Base-by-base conservation (phyloP, 768 basidiomycete genomes). In the Boletellus ananas region DNA sequence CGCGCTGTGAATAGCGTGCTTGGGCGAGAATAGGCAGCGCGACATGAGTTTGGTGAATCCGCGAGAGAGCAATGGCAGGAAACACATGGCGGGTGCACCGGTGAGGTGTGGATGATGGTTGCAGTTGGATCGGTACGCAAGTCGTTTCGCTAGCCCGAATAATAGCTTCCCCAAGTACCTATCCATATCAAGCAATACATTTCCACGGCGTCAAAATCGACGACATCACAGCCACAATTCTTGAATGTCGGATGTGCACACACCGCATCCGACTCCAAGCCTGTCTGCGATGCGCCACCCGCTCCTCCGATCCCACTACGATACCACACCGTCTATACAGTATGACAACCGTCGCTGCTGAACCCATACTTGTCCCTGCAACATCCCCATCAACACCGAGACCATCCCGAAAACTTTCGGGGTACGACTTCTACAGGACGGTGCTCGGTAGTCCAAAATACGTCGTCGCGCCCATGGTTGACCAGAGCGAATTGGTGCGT, bases 401-500 rank as follows among this genome's bases (percentile, higher is more conserved):
- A 20, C 17, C 51, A 20, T 40, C 47, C 3, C 52, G 13, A 7
- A 89, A 86, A 64, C 71, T 85, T 11, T 69, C 65, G 11, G 94
- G 93, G 3, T 94, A 93, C 60, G 85, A 92, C 4, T 90, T 96
- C 58, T 96, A 93, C 61, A 73, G 73, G 21, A 72, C 83, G 49
- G 79, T 90, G 1, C 75, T 97, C 21, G 87, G 89, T 8, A 85
- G 84, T 60, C 90, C 95, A 9, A 93, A 88, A 69, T 87, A 81
- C 62, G 79, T 98, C 35, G 91, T 97, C 16, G 95, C 92, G 9
- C 96, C 96, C 16, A 99, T 99, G 96, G 96, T 98, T 0, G 96
- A 98, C 67, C 93, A 96, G 72, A 91, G 88, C 62, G 95, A 97
- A 68, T 77, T 97, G 67, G 94, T 96, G 59, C 59, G 87, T 78